Conservation (phyloP, 257 asterid genomes). For the Lycium ferocissimum region DNA sequence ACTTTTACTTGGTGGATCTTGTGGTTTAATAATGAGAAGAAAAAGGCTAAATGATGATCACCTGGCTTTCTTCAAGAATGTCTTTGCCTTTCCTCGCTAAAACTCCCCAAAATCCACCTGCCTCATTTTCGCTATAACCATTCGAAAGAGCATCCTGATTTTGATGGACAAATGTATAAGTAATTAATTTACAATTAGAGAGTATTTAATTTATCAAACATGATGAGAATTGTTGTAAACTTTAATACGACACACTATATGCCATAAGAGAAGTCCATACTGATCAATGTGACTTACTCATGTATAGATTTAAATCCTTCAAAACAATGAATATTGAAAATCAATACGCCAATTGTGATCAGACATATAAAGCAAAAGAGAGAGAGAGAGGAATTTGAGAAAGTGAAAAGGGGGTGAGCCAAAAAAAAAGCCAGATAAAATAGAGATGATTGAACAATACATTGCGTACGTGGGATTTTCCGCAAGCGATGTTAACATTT, state of each 20-base stretch:
- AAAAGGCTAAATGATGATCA: not conserved
- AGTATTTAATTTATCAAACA: not conserved
- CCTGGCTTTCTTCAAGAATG: constrained; percentile 45
- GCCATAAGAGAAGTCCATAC: not conserved
- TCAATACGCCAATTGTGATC: not conserved
- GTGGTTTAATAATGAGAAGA: not conserved
- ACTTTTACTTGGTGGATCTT: no score
- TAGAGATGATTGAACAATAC: not conserved
- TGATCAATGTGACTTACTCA: not conserved
- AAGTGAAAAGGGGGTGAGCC: not conserved
- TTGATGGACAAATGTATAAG: not conserved
- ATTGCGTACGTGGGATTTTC: not conserved
- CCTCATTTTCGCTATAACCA: constrained; percentile 65
- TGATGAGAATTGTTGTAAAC: not conserved
- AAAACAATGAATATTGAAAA: not conserved
- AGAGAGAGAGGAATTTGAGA: not conserved
- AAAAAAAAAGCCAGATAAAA: not conserved
- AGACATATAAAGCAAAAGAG: not conserved
- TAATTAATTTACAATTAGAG: not conserved
- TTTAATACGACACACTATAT: not conserved
- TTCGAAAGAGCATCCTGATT: constrained; percentile 58
- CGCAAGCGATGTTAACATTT: not conserved
- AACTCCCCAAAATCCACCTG: constrained; percentile 91
- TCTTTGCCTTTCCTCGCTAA: constrained; percentile 88
- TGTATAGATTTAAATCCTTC: not conserved